phyloP scores from a whole-genome alignment of 208 protist species.

The Trypanosoma melophagium region DNA sequence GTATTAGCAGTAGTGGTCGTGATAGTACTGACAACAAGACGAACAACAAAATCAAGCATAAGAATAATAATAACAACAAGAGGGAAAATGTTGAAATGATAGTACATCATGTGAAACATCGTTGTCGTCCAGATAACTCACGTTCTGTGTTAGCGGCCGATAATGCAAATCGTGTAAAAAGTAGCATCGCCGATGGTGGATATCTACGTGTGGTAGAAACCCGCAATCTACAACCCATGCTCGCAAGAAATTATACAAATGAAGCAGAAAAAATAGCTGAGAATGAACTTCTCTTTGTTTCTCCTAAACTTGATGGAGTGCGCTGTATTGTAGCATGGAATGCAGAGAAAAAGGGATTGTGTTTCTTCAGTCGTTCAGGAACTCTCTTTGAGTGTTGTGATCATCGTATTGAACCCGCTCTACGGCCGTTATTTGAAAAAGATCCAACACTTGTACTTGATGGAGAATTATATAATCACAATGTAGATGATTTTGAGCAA shows the following conservation, averaged over 20 bases:
- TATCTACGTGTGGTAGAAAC: slow-evolving; percentile 61
- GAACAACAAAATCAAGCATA: neutral
- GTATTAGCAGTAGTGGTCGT: too few relatives aligned
- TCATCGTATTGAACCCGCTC: slow-evolving; percentile 57
- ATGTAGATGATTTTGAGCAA: slow-evolving; percentile 65
- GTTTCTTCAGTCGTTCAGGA: slow-evolving; percentile 84
- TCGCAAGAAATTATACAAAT: slow-evolving; percentile 78
- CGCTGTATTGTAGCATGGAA: slow-evolving; percentile 83
- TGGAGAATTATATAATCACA: slow-evolving; percentile 84
- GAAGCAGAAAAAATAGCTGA: slow-evolving; percentile 51
- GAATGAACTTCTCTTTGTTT: slow-evolving; percentile 60
- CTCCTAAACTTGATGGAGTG: slow-evolving; percentile 91
- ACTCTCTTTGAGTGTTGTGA: slow-evolving; percentile 90
- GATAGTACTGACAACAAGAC: neutral
- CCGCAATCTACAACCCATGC: slow-evolving; percentile 87
- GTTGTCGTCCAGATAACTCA: slow-evolving; percentile 57
- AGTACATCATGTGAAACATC: slow-evolving; percentile 31
- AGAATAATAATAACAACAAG: neutral
- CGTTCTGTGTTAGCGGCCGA: slow-evolving; percentile 34
- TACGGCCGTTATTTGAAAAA: slow-evolving; percentile 59
- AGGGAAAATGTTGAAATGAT: neutral
- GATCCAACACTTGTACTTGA: slow-evolving; percentile 83
- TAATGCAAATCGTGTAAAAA: slow-evolving; percentile 68
- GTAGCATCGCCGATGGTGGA: slow-evolving; percentile 66
- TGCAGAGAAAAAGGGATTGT: slow-evolving; percentile 33